Conservation (phyloP, 1,284 basidiomycete species). For the Meira nashicola region DNA sequence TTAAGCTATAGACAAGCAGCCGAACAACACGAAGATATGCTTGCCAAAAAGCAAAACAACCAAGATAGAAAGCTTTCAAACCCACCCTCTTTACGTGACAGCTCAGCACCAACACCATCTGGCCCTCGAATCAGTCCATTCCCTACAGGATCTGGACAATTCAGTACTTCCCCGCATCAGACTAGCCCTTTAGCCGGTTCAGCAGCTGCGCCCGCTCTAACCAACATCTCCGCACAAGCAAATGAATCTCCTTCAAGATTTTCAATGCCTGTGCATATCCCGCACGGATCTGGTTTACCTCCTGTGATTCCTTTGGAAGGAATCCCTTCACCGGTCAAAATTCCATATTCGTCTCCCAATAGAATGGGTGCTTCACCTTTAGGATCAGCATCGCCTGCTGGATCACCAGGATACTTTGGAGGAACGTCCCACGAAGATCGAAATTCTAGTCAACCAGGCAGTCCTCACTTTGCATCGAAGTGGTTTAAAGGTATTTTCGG, state of each 20-base stretch:
- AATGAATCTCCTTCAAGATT: background rate
- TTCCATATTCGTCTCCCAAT: conserved; percentile 14
- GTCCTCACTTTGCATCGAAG: conserved; percentile 2
- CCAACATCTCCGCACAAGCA: background rate
- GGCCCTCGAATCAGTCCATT: background rate
- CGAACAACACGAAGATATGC: background rate
- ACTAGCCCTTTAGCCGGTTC: background rate
- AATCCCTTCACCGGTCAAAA: conserved; percentile 30
- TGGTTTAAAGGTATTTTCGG: conserved; percentile 14
- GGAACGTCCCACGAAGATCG: background rate
- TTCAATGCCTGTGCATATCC: background rate
- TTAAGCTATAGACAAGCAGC: conserved; percentile 21
- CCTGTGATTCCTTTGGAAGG: conserved; percentile 24
- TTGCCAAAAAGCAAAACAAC: background rate
- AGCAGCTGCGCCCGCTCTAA: background rate
- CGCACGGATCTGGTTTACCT: background rate
- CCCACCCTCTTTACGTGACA: background rate
- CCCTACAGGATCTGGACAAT: background rate
- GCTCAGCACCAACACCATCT: background rate
- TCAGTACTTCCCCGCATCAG: background rate
- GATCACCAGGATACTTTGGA: conserved; percentile 21
- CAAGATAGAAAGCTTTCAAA: background rate
- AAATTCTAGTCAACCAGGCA: background rate
- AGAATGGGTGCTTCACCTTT: conserved; percentile 25
- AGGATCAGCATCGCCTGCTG: conserved; percentile 29